phyloP scores from a whole-genome alignment of 805 yeast genomes.

The Tetrapisispora fleetii region DNA sequence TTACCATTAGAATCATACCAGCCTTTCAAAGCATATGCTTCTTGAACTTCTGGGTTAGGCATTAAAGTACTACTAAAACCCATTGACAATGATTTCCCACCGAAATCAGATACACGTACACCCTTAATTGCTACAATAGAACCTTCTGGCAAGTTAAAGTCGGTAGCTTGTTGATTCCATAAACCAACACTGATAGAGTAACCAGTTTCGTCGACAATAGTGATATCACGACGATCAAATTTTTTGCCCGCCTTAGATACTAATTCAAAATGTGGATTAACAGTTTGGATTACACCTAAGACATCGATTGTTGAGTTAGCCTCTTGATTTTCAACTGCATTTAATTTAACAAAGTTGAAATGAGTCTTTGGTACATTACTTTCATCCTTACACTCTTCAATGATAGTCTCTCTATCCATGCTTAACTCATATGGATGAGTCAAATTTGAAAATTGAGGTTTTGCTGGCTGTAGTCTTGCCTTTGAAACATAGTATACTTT shows the following conservation, averaged over 20 bases:
- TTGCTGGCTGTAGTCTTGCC: conserved; percentile 73
- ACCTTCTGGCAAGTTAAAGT: conserved; percentile 63
- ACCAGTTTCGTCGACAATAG: conserved; percentile 76
- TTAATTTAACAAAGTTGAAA: conserved; percentile 65
- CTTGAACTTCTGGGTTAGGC: conserved; percentile 81
- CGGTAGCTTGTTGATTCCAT: conserved; percentile 84
- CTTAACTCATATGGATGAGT: conserved; percentile 81
- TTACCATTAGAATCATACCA: conserved; percentile 87
- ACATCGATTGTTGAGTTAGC: conserved; percentile 73
- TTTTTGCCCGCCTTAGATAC: conserved; percentile 87
- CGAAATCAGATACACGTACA: conserved; percentile 78
- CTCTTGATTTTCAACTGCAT: conserved; percentile 55
- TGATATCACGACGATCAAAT: conserved; percentile 83
- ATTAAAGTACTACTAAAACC: conserved; percentile 67
- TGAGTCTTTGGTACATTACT: conserved; percentile 66
- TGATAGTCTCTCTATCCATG: conserved; percentile 67
- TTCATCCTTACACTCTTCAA: conserved; percentile 56
- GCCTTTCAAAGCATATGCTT: conserved; percentile 80
- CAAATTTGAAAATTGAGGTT: conserved; percentile 75
- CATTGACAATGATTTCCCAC: conserved; percentile 74
- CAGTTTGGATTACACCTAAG: conserved; percentile 73
- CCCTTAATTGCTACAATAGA: conserved; percentile 89
- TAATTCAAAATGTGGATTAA: conserved; percentile 66
- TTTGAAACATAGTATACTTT: conserved; percentile 77
- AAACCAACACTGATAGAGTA: conserved; percentile 69